Evolutionary conservation across 352 stramenopile species (phyloP).

Genomic region (Phytophthora constricta): DNA sequence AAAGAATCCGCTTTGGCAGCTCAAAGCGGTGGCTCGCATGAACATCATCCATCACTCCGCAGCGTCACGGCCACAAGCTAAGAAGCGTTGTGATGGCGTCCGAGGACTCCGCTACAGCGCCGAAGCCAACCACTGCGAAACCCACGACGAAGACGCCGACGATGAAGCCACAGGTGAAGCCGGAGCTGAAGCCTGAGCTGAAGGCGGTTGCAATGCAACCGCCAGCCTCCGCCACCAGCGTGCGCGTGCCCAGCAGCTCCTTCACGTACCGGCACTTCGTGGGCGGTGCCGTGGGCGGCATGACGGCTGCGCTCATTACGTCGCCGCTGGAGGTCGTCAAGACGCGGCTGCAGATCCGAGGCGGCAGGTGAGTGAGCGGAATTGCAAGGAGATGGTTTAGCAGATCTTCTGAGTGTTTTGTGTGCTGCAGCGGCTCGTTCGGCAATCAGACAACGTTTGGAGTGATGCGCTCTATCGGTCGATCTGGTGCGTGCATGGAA

Average conservation of each 20-base stretch:
- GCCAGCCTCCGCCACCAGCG: slow-evolving; percentile 41
- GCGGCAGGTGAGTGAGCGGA: slow-evolving; percentile 54
- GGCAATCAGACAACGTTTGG: slow-evolving; percentile 74
- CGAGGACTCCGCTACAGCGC: background rate
- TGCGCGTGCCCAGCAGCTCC: slow-evolving; percentile 31
- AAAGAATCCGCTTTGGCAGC: background rate
- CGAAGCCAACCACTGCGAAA: background rate
- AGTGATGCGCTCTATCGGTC: slow-evolving; percentile 82
- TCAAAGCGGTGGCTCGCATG: slow-evolving; percentile 15
- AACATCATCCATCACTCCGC: slow-evolving; percentile 8
- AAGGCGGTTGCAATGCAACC: slow-evolving; percentile 10
- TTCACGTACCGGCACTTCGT: slow-evolving; percentile 74
- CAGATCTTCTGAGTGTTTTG: slow-evolving; percentile 4
- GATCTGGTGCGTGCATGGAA: slow-evolving; percentile 47
- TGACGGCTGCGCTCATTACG: slow-evolving; percentile 84
- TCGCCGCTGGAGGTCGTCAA: slow-evolving; percentile 88
- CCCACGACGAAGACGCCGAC: background rate
- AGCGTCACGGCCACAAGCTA: slow-evolving; percentile 21
- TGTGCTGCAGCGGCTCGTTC: slow-evolving; percentile 47
- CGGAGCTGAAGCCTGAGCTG: background rate
- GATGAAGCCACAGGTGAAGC: background rate
- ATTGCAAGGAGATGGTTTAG: background rate
- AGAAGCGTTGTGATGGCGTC: slow-evolving; percentile 27
- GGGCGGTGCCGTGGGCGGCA: slow-evolving; percentile 79
- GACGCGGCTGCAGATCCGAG: slow-evolving; percentile 83